Evolutionary conservation across 116 monocot species (phyloP), one percentile per base, ranked within the genome.

Genomic region (Trichopus zeylanicus): DNA sequence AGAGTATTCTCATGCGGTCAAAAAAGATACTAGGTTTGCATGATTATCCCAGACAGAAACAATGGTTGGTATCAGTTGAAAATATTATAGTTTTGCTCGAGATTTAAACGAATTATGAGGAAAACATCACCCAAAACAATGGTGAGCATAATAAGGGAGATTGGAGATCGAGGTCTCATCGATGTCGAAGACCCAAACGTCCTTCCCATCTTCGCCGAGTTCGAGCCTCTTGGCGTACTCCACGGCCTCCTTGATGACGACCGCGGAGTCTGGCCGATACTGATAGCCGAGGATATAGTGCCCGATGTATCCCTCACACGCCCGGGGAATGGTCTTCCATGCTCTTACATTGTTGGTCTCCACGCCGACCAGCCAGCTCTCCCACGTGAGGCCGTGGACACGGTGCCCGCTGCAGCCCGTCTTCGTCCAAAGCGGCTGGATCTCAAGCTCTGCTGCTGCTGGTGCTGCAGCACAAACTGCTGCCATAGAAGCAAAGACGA

Each of bases 131-230:
- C 71, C 64, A 16, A 57, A 64, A 1, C 71, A 63, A 31, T 64
- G 57, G 8, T 35, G 26, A 29, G 64, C 56, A 57, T 64, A 64
- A 37, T 64, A 64, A 6, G 65, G 63, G 21, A 59, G 64, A 33
- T 72, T 67, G 26, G 61, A 62, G n/a, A 73, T 60, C 3, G 10
- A 4, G 9, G 73, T 73, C 48, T 73, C 73, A 32, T 73, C 73
- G 25, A 67, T 28, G 24, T 73, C 60, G 27, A 74, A 74, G 29
- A 74, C 27, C 74, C 74, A 74, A 5, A 39, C 62, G 22, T 75
- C 68, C 37, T 63, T 68, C 3, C 68, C 68, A 34, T 68, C 63
- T 20, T 67, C 62, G 33, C 4, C 13, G 46, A 67, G 32, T 6
- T 32, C 22, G 25, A 74, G 11, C 15, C 26, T 20, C 28, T 22